These are phyloP conservation scores for Boletus rubescentipes DNA, from an alignment of 768 basidiomycete genomes.

Conservation along the genomic window DNA sequence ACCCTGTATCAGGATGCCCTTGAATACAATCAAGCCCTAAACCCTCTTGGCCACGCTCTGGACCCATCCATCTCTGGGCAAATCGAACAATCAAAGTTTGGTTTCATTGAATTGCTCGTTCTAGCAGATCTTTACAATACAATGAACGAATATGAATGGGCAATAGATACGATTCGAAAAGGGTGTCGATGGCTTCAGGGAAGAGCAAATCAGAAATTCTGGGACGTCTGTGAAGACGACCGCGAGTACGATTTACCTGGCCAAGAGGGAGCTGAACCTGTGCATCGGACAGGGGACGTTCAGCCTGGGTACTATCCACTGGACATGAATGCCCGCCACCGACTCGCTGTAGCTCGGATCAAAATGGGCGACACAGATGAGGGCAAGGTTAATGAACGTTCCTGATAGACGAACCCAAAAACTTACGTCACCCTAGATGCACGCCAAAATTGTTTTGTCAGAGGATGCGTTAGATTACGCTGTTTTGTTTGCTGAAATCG, in stretches of 20 bases:
- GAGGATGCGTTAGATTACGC: conserved; percentile 79
- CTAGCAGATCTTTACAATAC: conserved; percentile 84
- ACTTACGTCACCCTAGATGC: conserved; percentile 48
- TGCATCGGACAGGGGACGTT: conserved; percentile 45
- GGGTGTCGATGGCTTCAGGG: conserved; percentile 95
- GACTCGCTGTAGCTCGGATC: conserved; percentile 80
- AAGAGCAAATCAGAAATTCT: conserved; percentile 64
- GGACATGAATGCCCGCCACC: conserved; percentile 56
- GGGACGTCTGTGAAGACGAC: conserved; percentile 85
- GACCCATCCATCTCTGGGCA: conserved; percentile 17
- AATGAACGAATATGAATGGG: conserved; percentile 63
- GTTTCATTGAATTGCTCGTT: conserved; percentile 66
- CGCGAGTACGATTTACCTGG: conserved; percentile 68
- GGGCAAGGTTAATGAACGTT: conserved; percentile 58
- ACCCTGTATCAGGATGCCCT: conserved; percentile 73
- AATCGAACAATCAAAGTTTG: conserved; percentile 15
- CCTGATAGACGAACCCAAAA: not conserved
- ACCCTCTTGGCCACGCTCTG: conserved; percentile 43
- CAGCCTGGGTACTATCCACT: conserved; percentile 47
- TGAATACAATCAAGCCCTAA: conserved; percentile 53
- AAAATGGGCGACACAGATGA: conserved; percentile 78
- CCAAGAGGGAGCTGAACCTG: conserved; percentile 50
- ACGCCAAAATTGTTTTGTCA: conserved; percentile 67
- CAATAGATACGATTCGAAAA: conserved; percentile 63
- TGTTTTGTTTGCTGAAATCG: conserved; percentile 78